A percentile compares a stretch with the other conserved stretches of the same genome.
Conservation (phyloP, 2,329 filamentous ascomycete species). For the Atkinsonella hypoxylon region DNA sequence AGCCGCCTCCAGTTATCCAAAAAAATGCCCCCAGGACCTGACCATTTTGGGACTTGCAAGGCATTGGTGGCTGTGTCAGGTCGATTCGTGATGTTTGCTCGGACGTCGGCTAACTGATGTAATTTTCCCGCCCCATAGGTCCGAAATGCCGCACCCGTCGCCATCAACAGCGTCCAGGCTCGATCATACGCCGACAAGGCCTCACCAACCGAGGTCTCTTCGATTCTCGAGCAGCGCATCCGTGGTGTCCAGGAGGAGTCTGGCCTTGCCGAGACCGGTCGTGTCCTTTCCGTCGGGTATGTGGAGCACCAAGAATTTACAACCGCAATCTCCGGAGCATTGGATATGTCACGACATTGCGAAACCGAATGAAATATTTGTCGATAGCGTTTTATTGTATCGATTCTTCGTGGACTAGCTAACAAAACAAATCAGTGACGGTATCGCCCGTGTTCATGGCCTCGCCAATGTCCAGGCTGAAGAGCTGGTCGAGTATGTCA, state of each 20-base stretch:
- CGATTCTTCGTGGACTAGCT: slow-evolving; percentile 11
- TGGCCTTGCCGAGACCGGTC: slow-evolving; percentile 93
- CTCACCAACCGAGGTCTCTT: slow-evolving; percentile 93
- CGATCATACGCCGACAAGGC: slow-evolving; percentile 92
- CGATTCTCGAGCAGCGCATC: slow-evolving; percentile 98
- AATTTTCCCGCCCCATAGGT: slow-evolving; percentile 46
- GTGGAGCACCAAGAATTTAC: slow-evolving; percentile 28
- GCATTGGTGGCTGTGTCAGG: slow-evolving; percentile 8
- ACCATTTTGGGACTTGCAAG: background rate
- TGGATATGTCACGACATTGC: background rate
- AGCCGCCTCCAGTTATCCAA: slow-evolving; percentile 20
- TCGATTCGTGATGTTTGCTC: slow-evolving; percentile 24
- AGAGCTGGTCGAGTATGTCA: slow-evolving; percentile 95
- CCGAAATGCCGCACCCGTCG: slow-evolving; percentile 74
- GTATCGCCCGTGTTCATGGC: slow-evolving; percentile 99
- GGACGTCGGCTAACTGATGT: slow-evolving; percentile 40
- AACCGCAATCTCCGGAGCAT: background rate
- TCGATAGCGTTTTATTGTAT: background rate
- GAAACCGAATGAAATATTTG: background rate
- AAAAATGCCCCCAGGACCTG: slow-evolving; percentile 17
- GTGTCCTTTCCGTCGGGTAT: slow-evolving; percentile 98
- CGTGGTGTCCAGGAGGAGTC: slow-evolving; percentile 96
- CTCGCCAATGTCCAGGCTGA: slow-evolving; percentile 99
- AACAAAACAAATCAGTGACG: slow-evolving; percentile 59
- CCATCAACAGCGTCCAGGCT: slow-evolving; percentile 49